A percentile compares a stretch with the other conserved stretches of the same genome.
phyloP scores from a whole-genome alignment of 2,329 filamentous ascomycete genomes.

The Dryadomyces quercus-mongolicae region DNA sequence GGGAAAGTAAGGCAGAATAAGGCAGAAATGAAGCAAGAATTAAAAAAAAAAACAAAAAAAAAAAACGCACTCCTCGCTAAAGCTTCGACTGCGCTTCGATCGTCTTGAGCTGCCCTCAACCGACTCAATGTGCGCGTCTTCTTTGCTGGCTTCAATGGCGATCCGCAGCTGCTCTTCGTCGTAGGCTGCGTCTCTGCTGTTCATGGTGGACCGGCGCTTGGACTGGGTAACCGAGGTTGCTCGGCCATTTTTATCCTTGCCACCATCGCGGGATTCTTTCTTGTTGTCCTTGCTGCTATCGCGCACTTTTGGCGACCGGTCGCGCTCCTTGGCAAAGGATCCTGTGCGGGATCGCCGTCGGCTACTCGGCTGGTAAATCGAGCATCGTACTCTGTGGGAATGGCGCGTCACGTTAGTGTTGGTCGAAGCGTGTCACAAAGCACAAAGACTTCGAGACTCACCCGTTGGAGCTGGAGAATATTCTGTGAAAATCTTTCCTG shows the following conservation, averaged over 20 bases:
- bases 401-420: not conserved
- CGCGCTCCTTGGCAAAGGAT: constrained; percentile 52
- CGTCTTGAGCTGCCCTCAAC: constrained; percentile 43
- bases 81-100: constrained; percentile 74
- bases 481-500: constrained; percentile 79
- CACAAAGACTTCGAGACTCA: constrained; percentile 33
- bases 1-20: too few relatives aligned
- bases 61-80: constrained; percentile 78
- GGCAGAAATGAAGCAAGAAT: not conserved
- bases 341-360: constrained; percentile 47
- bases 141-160: constrained; percentile 91
- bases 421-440: not conserved
- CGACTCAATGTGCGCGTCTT: constrained; percentile 46
- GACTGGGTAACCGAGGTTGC: constrained; percentile 39
- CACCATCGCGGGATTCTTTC: constrained; percentile 1
- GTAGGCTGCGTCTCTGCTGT: constrained; percentile 88
- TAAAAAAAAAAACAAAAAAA: not conserved
- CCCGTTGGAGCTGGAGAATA: constrained; percentile 73
- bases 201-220: constrained; percentile 93
- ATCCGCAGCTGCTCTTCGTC: constrained; percentile 87
- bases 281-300: constrained; percentile 30
- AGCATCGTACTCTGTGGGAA: constrained; percentile 50
- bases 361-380: constrained; percentile 50
- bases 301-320: constrained; percentile 38
- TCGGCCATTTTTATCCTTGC: constrained; percentile 24